phyloP scores from a whole-genome alignment of 2,329 filamentous ascomycete species.

The Diaporthe caulivora region DNA sequence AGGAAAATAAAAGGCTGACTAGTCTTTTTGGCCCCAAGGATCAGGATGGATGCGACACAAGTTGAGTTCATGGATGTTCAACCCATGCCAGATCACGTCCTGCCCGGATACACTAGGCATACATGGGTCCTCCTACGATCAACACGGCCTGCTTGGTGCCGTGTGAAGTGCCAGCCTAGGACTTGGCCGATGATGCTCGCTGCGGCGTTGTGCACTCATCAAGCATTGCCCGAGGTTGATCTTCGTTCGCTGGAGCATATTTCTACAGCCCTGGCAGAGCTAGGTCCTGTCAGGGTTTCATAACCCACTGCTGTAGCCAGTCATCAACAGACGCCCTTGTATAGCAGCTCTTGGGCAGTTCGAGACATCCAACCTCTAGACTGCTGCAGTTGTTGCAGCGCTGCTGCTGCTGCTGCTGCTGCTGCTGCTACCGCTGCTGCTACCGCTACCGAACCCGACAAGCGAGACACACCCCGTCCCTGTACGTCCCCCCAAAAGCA shows the following conservation, averaged over 20 bases:
- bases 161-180: constrained; percentile 2
- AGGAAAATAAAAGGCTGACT: constrained; percentile 17
- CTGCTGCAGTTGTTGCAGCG: constrained; percentile 21
- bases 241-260: constrained; percentile 29
- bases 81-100: constrained; percentile 20
- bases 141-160: background rate
- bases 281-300: constrained; percentile 37
- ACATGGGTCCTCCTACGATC: constrained; percentile 19
- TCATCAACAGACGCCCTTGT: constrained; percentile 11
- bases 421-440: background rate
- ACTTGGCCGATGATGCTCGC: constrained; percentile 18
- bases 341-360: constrained; percentile 35
- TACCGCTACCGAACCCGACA: constrained; percentile 39
- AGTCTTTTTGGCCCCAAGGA: constrained; percentile 32
- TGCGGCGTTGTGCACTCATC: constrained; percentile 11
- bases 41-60: constrained; percentile 20
- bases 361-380: constrained; percentile 34
- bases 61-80: constrained; percentile 13
- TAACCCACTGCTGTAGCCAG: constrained; percentile 20
- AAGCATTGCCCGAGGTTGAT: constrained; percentile 22
- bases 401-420: constrained; percentile 27
- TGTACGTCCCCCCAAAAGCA: constrained; percentile 38
- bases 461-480: constrained; percentile 40
- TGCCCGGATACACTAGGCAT: constrained; percentile 22
- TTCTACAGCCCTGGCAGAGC: constrained; percentile 33